Percentiles rank a stretch among this genome's conserved stretches.
phyloP scores from a whole-genome alignment of 2,329 filamentous ascomycete genomes.

The Pseudogymnoascus sp. region DNA sequence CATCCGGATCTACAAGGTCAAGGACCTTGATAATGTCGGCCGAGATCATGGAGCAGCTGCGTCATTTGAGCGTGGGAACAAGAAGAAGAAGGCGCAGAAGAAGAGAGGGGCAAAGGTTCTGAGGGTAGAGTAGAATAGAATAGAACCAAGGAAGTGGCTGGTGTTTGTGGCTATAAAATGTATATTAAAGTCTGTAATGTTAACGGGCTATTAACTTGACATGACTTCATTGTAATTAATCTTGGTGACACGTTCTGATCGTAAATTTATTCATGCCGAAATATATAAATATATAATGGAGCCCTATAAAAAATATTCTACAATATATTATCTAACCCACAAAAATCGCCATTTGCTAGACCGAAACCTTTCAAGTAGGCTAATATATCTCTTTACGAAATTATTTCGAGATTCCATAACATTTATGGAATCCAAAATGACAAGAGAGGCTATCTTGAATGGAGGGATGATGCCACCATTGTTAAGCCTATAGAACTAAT shows the following conservation, averaged over 20 bases:
- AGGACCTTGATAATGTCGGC: slow-evolving; percentile 93
- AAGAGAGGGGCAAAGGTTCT: slow-evolving; percentile 64
- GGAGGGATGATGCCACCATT: too few species aligned
- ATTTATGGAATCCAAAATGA: too few species aligned
- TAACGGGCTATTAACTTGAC: slow-evolving; percentile 8
- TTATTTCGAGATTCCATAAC: too few species aligned
- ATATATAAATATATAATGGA: neutral
- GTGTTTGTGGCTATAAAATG: slow-evolving; percentile 9
- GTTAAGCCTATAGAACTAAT: too few species aligned
- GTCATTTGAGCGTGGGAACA: slow-evolving; percentile 69
- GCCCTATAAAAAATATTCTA: too few species aligned
- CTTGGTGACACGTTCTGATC: neutral
- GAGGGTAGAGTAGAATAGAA: slow-evolving; percentile 54
- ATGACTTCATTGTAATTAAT: neutral
- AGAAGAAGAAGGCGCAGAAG: slow-evolving; percentile 72
- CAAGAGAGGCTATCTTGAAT: too few species aligned
- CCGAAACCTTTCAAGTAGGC: too few species aligned
- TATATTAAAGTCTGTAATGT: slow-evolving; percentile 7
- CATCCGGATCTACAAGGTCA: slow-evolving; percentile 99
- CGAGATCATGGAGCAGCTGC: slow-evolving; percentile 68
- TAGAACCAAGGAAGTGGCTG: slow-evolving; percentile 4
- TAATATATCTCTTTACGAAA: too few species aligned
- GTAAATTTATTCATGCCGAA: neutral
- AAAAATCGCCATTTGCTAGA: too few species aligned
- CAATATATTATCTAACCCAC: too few species aligned